phyloP scores from a whole-genome alignment of 1,284 basidiomycete species.

The Leccinum cinnamomeum region DNA sequence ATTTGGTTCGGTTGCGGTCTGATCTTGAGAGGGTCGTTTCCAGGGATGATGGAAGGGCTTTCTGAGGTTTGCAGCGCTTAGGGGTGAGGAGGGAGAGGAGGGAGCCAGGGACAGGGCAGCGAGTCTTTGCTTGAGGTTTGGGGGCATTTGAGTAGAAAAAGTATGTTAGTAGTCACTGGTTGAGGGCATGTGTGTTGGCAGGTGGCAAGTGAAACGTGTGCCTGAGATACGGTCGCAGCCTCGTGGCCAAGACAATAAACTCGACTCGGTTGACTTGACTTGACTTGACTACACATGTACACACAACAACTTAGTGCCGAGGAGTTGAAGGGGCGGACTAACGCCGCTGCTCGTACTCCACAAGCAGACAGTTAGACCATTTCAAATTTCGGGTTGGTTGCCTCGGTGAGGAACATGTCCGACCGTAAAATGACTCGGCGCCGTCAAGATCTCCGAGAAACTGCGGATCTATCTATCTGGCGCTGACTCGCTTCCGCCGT shows the following conservation, averaged over 20 bases:
- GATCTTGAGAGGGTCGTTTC: constrained; percentile 20
- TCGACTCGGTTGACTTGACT: not conserved
- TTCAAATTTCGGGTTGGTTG: not conserved
- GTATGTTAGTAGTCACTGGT: not conserved
- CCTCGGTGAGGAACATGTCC: not conserved
- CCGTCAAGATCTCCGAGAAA: not conserved
- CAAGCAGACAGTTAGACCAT: not conserved
- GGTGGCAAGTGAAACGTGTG: constrained; percentile 9
- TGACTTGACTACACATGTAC: constrained; percentile 9
- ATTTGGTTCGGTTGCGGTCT: constrained; percentile 23
- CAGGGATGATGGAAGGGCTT: constrained; percentile 38
- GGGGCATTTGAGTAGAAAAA: constrained; percentile 22
- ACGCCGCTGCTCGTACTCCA: too few species aligned
- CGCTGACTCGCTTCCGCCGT: not conserved
- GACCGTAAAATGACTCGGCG: not conserved
- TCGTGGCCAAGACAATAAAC: constrained; percentile 1
- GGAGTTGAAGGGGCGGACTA: too few species aligned
- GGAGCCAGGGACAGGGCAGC: constrained; percentile 53
- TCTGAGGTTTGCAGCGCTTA: constrained; percentile 30
- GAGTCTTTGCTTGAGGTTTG: constrained; percentile 58
- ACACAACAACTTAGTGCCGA: not conserved
- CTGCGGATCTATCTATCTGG: not conserved
- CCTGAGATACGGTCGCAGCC: constrained; percentile 2
- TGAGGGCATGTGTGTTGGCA: not conserved
- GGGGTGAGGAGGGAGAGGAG: constrained; percentile 44